phyloP scores from a whole-genome alignment of 2,329 filamentous ascomycete species.

The Xylogone sp. region DNA sequence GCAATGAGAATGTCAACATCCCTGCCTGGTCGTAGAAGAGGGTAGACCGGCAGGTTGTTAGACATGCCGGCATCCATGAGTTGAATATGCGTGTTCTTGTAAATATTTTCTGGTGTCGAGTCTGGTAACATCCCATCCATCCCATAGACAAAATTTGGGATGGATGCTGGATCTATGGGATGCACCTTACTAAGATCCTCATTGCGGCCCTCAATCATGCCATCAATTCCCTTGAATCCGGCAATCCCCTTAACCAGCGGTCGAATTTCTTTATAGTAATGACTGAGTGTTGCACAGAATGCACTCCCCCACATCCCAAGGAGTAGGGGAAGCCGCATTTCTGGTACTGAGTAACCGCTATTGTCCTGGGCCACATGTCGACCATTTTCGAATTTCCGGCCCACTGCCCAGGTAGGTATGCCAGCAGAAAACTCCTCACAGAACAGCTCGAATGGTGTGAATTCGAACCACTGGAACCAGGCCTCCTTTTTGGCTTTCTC shows the following conservation, averaged over 20 bases:
- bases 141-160: slow-evolving; percentile 85
- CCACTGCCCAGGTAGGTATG: slow-evolving; percentile 92
- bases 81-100: slow-evolving; percentile 66
- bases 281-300: slow-evolving; percentile 91
- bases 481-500: slow-evolving; percentile 58
- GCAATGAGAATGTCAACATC: slow-evolving; percentile 87
- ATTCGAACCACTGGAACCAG: slow-evolving; percentile 99
- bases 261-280: slow-evolving; percentile 94
- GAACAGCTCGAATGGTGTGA: slow-evolving; percentile 92
- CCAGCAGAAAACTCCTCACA: slow-evolving; percentile 89
- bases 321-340: slow-evolving; percentile 76
- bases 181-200: slow-evolving; percentile 88
- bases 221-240: slow-evolving; percentile 74
- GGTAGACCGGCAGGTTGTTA: slow-evolving; percentile 96
- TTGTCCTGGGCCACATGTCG: slow-evolving; percentile 61
- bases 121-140: slow-evolving; percentile 72
- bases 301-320: slow-evolving; percentile 96
- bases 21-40: slow-evolving; percentile 80
- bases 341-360: slow-evolving; percentile 69
- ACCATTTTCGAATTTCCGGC: slow-evolving; percentile 75
- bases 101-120: slow-evolving; percentile 75
- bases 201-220: slow-evolving; percentile 76
- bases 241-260: slow-evolving; percentile 72
- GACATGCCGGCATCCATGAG: slow-evolving; percentile 99
- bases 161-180: slow-evolving; percentile 84